phyloP scores from a whole-genome alignment of 2,329 filamentous ascomycete species.

The Verticillium nubilum region DNA sequence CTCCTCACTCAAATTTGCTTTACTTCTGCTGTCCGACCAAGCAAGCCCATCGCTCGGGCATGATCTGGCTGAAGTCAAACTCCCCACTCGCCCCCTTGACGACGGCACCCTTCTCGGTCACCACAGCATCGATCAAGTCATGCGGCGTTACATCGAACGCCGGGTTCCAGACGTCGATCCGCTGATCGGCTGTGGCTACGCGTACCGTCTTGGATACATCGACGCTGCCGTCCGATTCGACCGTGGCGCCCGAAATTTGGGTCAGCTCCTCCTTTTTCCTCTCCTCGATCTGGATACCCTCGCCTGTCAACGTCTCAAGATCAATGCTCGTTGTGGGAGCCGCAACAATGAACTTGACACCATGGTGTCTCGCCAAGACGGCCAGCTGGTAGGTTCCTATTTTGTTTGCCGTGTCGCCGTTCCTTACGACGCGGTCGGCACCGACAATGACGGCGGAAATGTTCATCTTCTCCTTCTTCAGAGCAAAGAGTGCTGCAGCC shows the following conservation, averaged over 20 bases:
- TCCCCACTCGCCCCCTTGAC: slow-evolving; percentile 66
- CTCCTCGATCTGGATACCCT: slow-evolving; percentile 86
- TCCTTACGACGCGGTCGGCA: slow-evolving; percentile 89
- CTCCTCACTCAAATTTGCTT: not conserved
- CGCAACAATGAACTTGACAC: slow-evolving; percentile 90
- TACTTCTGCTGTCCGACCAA: slow-evolving; percentile 7
- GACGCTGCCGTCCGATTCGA: slow-evolving; percentile 56
- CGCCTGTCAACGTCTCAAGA: slow-evolving; percentile 68
- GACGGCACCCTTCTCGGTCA: slow-evolving; percentile 86
- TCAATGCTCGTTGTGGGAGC: slow-evolving; percentile 95
- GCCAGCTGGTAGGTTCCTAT: slow-evolving; percentile 93
- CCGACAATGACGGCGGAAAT: slow-evolving; percentile 89
- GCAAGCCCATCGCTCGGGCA: slow-evolving; percentile 50
- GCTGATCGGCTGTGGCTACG: slow-evolving; percentile 72
- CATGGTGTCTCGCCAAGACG: slow-evolving; percentile 82
- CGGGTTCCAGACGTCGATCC: slow-evolving; percentile 90
- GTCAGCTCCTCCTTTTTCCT: slow-evolving; percentile 77
- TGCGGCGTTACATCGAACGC: slow-evolving; percentile 93
- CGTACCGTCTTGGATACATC: slow-evolving; percentile 60
- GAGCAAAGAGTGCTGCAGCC: slow-evolving; percentile 77
- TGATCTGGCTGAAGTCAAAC: slow-evolving; percentile 58
- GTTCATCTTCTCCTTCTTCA: slow-evolving; percentile 54
- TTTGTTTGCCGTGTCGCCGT: slow-evolving; percentile 98
- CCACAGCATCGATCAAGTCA: slow-evolving; percentile 83
- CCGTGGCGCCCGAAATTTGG: slow-evolving; percentile 71